Evolutionary conservation across 108 stramenopile genomes (phyloP).

Genomic region (Skeletonema costatum): DNA sequence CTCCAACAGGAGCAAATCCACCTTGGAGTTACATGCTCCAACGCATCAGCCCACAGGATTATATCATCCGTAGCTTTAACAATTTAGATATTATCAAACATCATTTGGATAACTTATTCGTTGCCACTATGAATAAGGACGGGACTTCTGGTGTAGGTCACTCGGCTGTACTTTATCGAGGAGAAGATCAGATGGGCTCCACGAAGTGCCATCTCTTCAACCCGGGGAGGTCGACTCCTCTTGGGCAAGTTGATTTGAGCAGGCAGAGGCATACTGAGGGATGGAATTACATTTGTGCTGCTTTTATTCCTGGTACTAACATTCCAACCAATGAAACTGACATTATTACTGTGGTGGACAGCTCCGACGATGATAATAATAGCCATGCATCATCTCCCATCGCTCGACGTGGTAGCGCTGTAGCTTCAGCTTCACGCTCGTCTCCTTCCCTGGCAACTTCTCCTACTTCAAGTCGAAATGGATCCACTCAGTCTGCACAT

Average conservation of each 20-base stretch:
- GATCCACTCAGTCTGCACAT: too few relatives aligned
- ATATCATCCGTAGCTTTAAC: not conserved
- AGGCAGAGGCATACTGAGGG: not conserved
- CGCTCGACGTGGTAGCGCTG: not conserved
- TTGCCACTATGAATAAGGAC: not conserved
- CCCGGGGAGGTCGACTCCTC: not conserved
- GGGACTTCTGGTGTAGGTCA: not conserved
- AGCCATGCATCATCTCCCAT: not conserved
- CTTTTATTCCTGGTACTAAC: not conserved
- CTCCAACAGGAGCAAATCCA: not conserved
- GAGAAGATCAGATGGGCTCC: not conserved
- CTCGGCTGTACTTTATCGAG: not conserved
- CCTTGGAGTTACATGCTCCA: not conserved
- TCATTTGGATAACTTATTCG: not conserved
- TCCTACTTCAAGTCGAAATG: too few relatives aligned
- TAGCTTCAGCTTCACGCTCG: not conserved
- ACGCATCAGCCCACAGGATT: not conserved
- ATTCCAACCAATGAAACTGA: not conserved
- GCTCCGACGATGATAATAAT: not conserved
- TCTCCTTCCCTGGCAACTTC: too few relatives aligned
- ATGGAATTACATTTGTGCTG: not conserved
- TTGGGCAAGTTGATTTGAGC: not conserved
- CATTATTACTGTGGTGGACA: not conserved
- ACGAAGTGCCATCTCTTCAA: not conserved
- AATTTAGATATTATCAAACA: not conserved